Base-by-base conservation (phyloP, 2,329 filamentous ascomycete genomes). In the Penicillium sp. region DNA sequence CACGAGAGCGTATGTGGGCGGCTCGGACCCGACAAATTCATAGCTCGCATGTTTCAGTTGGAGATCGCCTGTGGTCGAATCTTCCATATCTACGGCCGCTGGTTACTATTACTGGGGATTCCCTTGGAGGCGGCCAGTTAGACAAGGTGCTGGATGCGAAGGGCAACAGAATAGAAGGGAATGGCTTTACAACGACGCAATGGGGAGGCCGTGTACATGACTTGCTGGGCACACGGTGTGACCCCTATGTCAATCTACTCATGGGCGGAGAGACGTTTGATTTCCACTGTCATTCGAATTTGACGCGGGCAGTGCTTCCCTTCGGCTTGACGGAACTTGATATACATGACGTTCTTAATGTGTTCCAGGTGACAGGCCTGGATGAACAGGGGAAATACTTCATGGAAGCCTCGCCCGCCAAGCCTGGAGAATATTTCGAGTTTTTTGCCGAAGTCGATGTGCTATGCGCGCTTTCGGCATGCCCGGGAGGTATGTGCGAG, bases 261-360 rank as follows among this genome's bases (percentile, higher is more conserved):
- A 82, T 95, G 52, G 83, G 81, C 3, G 85, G 84, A n/a, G 79
- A 83, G 50, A 79, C 79, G 30, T 94, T 91, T 68, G 87, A 94
- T 69, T 93, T 83, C 70, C 89, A 94, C 69, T 95, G 90, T 70
- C 90, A 93, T 66, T 90, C 87, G 1, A 95, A 95, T 69, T 80
- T 95, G 11, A 84, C 83, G 1, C 83, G 90, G 3, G 88, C 90
- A 0, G 83, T 94, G 2, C 60, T 86, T 1, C 85, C 86, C 0
- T 85, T 79, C 59, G 88, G 89, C 0, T 70, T 94, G 43, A 80
- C 77, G 5, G 90, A 94, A 71, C 77, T 78, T 26, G 89, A 94
- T 66, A 84, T 94, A 1, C 90, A 95, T 65, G 90, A 95, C 68
- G 90, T 95, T 0, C 79, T 95, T 54, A 95, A 95, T 66, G 78